phyloP scores from a whole-genome alignment of 345 rosid species.

The Mangifera indica region DNA sequence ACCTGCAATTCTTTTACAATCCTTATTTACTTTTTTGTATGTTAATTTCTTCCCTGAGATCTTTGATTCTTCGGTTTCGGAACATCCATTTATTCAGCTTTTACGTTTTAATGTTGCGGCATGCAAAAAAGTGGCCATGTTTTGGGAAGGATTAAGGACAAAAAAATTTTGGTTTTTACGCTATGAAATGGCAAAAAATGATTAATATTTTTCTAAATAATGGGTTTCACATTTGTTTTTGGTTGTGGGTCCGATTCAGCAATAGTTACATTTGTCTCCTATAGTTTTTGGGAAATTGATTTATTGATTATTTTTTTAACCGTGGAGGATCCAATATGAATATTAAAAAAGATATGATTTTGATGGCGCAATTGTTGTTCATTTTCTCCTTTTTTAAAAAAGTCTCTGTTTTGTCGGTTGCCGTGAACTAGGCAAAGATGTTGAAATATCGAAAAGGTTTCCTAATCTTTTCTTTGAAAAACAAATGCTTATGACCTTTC shows the following conservation, averaged over 20 bases:
- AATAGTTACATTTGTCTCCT: neutral
- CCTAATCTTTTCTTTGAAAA: slow-evolving; percentile 26
- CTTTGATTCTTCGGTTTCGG: neutral
- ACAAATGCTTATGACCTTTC: neutral
- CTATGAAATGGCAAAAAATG: neutral
- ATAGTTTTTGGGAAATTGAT: neutral
- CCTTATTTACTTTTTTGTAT: neutral
- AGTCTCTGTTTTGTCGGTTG: slow-evolving; percentile 38
- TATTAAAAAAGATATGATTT: slow-evolving; percentile 23
- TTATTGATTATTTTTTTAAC: neutral
- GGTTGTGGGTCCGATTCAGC: neutral
- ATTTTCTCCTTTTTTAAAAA: neutral
- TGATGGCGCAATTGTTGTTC: slow-evolving; percentile 30
- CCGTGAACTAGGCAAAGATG: slow-evolving; percentile 25
- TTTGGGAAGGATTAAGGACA: neutral
- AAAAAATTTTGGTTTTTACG: neutral
- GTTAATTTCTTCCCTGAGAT: neutral
- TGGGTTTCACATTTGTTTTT: neutral
- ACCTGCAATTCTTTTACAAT: slow-evolving; percentile 14
- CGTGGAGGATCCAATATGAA: neutral
- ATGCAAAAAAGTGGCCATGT: slow-evolving; percentile 8
- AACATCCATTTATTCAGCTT: neutral
- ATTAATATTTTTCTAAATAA: neutral
- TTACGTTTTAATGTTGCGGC: slow-evolving; percentile 19
- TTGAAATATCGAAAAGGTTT: slow-evolving; percentile 26